Conservation (phyloP, 2,329 filamentous ascomycete species). For the Cladosporium austrohemisphaericum region DNA sequence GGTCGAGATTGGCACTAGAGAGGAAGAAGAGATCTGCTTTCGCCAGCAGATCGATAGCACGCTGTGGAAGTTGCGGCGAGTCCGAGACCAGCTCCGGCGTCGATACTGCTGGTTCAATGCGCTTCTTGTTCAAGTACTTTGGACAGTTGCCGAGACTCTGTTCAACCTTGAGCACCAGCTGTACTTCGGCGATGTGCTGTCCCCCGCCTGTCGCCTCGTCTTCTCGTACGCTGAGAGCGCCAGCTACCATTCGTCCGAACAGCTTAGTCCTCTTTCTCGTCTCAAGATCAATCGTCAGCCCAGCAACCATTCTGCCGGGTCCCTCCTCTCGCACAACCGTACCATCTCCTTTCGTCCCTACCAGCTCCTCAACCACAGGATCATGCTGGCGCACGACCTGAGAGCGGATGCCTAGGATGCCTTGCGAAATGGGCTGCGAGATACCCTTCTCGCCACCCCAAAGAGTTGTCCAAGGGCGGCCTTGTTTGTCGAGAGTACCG, state of each 20-base stretch:
- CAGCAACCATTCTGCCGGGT: conserved; percentile 55
- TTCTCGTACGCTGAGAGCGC: conserved; percentile 45
- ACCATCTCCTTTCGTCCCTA: conserved; percentile 46
- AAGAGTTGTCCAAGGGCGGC: conserved; percentile 70
- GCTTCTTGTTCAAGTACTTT: conserved; percentile 78
- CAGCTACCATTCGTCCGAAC: conserved; percentile 65
- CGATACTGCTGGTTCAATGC: conserved; percentile 54
- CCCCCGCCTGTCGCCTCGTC: conserved; percentile 28
- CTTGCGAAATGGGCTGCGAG: conserved; percentile 57
- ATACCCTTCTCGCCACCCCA: conserved; percentile 74
- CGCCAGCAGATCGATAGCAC: conserved; percentile 57
- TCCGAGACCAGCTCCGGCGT: conserved; percentile 51
- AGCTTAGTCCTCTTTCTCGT: conserved; percentile 70
- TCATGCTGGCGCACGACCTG: conserved; percentile 61
- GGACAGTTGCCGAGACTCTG: conserved; percentile 78
- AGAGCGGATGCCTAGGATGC: conserved; percentile 61
- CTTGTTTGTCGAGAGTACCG: conserved; percentile 63
- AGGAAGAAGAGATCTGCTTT: conserved; percentile 76
- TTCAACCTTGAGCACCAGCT: conserved; percentile 65
- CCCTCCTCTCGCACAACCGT: conserved; percentile 42
- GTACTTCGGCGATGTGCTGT: conserved; percentile 39
- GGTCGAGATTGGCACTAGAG: conserved; percentile 58
- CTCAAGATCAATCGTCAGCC: conserved; percentile 61
- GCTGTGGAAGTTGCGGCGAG: conserved; percentile 46
- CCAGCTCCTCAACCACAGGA: conserved; percentile 64